Percentiles rank a stretch among this genome's conserved stretches.
Evolutionary conservation across 2,329 filamentous ascomycete genomes (phyloP).

Genomic region (Microdochium trichocladiopsis): DNA sequence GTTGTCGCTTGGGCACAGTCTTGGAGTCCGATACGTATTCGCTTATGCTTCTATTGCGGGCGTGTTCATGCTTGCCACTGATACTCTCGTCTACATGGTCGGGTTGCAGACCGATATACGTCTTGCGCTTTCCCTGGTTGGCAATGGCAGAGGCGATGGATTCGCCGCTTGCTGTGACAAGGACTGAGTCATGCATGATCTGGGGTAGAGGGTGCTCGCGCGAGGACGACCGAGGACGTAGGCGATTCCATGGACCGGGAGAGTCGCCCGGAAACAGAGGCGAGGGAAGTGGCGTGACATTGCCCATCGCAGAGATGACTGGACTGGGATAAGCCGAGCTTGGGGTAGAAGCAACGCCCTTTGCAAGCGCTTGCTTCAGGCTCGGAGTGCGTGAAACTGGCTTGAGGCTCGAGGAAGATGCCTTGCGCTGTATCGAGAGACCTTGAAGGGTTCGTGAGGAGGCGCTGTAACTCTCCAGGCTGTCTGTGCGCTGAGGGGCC

Average conservation of each 20-base stretch:
- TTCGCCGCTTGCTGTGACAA: constrained; percentile 44
- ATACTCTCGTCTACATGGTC: constrained; percentile 19
- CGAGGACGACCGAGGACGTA: constrained; percentile 39
- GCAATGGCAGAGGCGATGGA: constrained; percentile 42
- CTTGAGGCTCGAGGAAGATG: constrained; percentile 37
- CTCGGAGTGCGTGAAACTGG: constrained; percentile 54
- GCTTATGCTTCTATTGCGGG: constrained; percentile 76
- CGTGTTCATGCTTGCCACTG: constrained; percentile 35
- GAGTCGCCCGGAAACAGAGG: constrained; percentile 61
- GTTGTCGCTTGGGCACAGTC: constrained; percentile 61
- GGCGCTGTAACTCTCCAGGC: constrained; percentile 24
- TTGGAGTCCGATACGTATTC: constrained; percentile 75
- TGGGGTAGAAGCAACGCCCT: constrained; percentile 48
- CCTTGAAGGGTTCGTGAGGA: constrained; percentile 22
- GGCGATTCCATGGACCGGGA: constrained; percentile 57
- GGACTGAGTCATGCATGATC: constrained; percentile 34
- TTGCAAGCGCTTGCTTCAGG: constrained; percentile 47
- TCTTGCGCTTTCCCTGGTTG: constrained; percentile 49
- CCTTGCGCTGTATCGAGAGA: constrained; percentile 27
- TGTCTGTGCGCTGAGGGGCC: neutral
- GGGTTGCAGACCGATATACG: constrained; percentile 40
- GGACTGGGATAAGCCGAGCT: constrained; percentile 67
- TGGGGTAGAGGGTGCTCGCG: constrained; percentile 31
- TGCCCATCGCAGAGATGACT: constrained; percentile 67
- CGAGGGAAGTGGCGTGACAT: constrained; percentile 73